Percentiles rank a stretch among this genome's conserved stretches.
These are phyloP conservation scores for Hypoxylon rickii DNA, from an alignment of 495 filamentous ascomycete genomes.

Conservation along the genomic window DNA sequence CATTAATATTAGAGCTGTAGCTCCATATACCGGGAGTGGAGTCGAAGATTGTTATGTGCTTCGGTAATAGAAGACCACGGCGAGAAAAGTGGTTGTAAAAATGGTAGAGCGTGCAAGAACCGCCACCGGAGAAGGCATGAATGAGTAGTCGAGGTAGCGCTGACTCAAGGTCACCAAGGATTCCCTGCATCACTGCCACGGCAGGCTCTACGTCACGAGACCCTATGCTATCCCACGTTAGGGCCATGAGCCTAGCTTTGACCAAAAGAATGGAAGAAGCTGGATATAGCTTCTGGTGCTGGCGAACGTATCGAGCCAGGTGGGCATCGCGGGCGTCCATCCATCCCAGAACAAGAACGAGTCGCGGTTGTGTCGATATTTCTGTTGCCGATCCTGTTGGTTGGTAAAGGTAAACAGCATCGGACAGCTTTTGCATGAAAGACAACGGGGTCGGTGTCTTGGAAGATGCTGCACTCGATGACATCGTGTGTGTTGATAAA, in stretches of 20 bases:
- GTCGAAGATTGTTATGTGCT: constrained; percentile 15
- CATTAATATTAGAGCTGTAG: constrained; percentile 8
- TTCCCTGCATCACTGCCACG: constrained; percentile 6
- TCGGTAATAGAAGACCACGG: neutral
- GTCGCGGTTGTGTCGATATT: neutral
- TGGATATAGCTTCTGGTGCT: constrained; percentile 1
- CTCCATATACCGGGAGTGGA: constrained; percentile 13
- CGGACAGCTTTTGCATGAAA: constrained; percentile 17
- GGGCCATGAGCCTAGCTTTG: constrained; percentile 10
- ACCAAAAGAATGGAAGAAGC: constrained; percentile 5
- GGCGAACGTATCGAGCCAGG: constrained; percentile 3
- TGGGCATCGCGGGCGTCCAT: constrained; percentile 19
- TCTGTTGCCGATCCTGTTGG: neutral
- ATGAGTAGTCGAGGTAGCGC: constrained; percentile 2
- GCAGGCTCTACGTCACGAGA: constrained; percentile 7
- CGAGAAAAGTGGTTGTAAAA: constrained; percentile 10
- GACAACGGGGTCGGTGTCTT: neutral
- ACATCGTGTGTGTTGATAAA: neutral
- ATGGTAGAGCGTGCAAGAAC: constrained; percentile 11
- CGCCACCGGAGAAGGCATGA: constrained; percentile 9
- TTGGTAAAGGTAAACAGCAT: constrained; percentile 7
- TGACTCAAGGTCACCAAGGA: constrained; percentile 3
- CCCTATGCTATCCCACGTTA: constrained; percentile 13
- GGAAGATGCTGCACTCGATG: neutral
- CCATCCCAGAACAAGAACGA: constrained; percentile 13